Conservation (phyloP, 495 filamentous ascomycete genomes). For the Lasiosphaeria ovina region DNA sequence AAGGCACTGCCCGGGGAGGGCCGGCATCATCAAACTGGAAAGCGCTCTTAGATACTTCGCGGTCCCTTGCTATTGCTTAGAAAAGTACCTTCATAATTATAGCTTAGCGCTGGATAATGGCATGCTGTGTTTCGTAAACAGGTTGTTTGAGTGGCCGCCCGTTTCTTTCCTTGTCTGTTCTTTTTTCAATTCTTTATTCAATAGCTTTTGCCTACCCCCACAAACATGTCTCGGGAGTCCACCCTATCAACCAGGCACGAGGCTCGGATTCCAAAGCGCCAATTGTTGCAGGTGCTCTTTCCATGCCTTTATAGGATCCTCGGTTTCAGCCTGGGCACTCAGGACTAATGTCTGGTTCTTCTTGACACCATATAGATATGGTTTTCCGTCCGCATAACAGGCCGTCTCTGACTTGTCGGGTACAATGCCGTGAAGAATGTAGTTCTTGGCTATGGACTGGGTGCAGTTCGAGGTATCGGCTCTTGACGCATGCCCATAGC, state of each 20-base stretch:
- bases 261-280: conserved; percentile 20
- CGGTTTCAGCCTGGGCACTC: not conserved
- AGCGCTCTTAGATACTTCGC: no score
- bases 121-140: no score
- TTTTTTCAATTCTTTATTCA: no score
- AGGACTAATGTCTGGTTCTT: not conserved
- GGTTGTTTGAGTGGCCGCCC: no score
- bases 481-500: conserved; percentile 44
- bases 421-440: conserved; percentile 37
- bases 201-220: no score
- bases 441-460: conserved; percentile 35
- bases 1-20: no score
- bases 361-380: conserved; percentile 29
- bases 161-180: no score
- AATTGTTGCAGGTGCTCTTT: conserved; percentile 30
- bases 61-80: no score
- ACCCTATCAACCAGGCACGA: conserved; percentile 1
- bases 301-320: conserved; percentile 29
- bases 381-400: conserved; percentile 46
- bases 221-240: no score
- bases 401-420: conserved; percentile 38
- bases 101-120: no score
- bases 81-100: no score
- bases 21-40: no score
- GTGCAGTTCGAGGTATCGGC: conserved; percentile 44